Evolutionary conservation across 768 basidiomycete species (phyloP), one percentile per base, ranked within the genome.

Genomic region (Artomyces pyxidatus): DNA sequence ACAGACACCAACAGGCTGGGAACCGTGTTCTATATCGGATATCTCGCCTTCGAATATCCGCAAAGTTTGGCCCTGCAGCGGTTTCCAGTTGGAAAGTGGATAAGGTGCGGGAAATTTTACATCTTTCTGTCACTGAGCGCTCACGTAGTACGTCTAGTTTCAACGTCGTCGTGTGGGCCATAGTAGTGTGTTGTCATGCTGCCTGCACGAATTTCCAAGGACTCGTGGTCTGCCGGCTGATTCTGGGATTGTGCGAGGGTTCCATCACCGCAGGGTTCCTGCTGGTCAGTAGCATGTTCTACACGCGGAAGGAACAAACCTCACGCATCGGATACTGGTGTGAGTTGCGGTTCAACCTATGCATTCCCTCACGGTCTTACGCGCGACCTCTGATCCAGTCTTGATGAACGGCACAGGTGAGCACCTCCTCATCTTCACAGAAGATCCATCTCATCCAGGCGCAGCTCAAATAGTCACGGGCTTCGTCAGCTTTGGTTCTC

Each of bases 71-170:
- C 77, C 0, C 68, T 88, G 5, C 85, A 87, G 54, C 73, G 76
- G 16, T 85, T 85, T 57, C 84, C 84, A 0, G 84, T 88, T 7
- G 85, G 80, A 9, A 84, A 76, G 73, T 88, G 85, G 85, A 83
- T 88, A 80, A 85, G 83, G 85, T 76, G 11, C 16, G 29, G n/a
- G n/a, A n/a, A n/a, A n/a, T n/a, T n/a, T n/a, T n/a, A n/a, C n/a
- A n/a, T n/a, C n/a, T n/a, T n/a, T n/a, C n/a, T n/a, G n/a, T n/a
- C n/a, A n/a, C n/a, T n/a, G 27, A 3, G 5, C 40, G 41, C 42
- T 12, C 39, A 29, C 19, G 30, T 17, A 14, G 23, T 8, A 3
- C 25, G 14, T 23, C 22, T 42, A 86, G 82, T 52, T 43, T 80
- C 22, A 86, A 87, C 59, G 83, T 87, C 52, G 68, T 76, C 38